phyloP scores from a whole-genome alignment of 176 grass and related monocot genomes.

The Calamus simplicifolius region DNA sequence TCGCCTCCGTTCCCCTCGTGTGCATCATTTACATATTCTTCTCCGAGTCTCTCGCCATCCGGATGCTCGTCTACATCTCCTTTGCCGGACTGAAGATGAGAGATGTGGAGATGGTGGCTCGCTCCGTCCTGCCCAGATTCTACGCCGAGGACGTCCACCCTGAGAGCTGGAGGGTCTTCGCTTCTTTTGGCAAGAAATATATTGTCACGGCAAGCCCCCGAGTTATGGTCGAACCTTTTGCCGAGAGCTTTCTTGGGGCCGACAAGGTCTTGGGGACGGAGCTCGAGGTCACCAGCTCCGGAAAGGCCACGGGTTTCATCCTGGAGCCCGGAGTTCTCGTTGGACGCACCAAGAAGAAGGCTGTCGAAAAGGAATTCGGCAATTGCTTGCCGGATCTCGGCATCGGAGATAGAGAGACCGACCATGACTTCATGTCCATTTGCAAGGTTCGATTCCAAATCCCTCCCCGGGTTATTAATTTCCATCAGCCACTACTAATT shows the following conservation, averaged over 20 bases:
- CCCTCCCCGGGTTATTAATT: background rate
- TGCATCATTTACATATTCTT: constrained; percentile 75
- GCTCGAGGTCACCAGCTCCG: constrained; percentile 71
- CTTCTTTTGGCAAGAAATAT: constrained; percentile 57
- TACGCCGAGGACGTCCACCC: constrained; percentile 92
- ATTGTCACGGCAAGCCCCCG: constrained; percentile 69
- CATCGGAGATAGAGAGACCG: constrained; percentile 66
- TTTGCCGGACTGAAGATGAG: constrained; percentile 58
- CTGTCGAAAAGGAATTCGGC: constrained; percentile 53
- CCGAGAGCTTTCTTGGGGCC: constrained; percentile 58
- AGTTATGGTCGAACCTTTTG: constrained; percentile 74
- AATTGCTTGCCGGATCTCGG: constrained; percentile 54
- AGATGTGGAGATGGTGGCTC: constrained; percentile 75
- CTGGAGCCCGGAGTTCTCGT: constrained; percentile 58
- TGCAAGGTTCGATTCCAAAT: constrained; percentile 48
- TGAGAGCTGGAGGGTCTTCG: constrained; percentile 93
- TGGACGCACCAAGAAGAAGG: constrained; percentile 65
- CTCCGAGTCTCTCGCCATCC: constrained; percentile 81
- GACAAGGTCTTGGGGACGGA: constrained; percentile 74
- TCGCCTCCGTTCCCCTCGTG: constrained; percentile 70
- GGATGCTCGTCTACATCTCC: constrained; percentile 75
- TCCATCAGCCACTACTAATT: background rate
- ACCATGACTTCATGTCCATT: constrained; percentile 83
- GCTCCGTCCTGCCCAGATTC: constrained; percentile 81
- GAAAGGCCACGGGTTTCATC: constrained; percentile 78